Conservation (phyloP, 768 basidiomycete genomes). For the Tulasnella sp. region DNA sequence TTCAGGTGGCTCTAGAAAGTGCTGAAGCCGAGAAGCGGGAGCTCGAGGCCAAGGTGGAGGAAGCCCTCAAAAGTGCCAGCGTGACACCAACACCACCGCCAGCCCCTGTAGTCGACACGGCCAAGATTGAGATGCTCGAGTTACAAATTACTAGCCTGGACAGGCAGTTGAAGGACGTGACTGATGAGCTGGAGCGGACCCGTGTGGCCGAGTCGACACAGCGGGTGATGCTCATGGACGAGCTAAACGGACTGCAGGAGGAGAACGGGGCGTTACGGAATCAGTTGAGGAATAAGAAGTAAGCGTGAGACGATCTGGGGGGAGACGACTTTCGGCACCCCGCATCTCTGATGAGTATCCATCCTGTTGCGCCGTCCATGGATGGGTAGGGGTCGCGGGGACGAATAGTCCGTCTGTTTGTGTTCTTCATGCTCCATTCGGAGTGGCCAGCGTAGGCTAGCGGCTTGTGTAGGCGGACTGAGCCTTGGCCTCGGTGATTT, state of each 20-base stretch:
- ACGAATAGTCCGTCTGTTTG: too few relatives aligned
- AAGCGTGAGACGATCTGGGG: too few relatives aligned
- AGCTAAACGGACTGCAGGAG: conserved; percentile 71
- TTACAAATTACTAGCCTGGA: conserved; percentile 49
- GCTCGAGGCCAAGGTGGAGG: conserved; percentile 57
- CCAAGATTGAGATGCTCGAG: conserved; percentile 44
- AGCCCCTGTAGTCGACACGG: not conserved
- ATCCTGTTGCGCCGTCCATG: too few relatives aligned
- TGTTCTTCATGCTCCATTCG: too few relatives aligned
- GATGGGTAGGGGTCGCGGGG: too few relatives aligned
- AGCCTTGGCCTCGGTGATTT: too few relatives aligned
- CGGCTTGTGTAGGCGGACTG: too few relatives aligned
- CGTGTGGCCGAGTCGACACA: conserved; percentile 65
- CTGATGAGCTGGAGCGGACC: conserved; percentile 59
- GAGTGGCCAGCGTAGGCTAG: too few relatives aligned
- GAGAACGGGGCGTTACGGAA: conserved; percentile 62
- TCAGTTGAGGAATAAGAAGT: conserved; percentile 35
- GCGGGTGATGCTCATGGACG: conserved; percentile 74
- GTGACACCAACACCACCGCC: conserved; percentile 26
- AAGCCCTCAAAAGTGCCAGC: conserved; percentile 41
- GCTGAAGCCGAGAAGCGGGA: conserved; percentile 49
- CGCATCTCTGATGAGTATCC: too few relatives aligned
- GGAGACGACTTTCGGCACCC: too few relatives aligned
- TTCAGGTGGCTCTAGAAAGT: conserved; percentile 53
- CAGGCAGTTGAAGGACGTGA: conserved; percentile 49